Conservation (phyloP, 768 basidiomycete species). For the Suillus tomentosus region DNA sequence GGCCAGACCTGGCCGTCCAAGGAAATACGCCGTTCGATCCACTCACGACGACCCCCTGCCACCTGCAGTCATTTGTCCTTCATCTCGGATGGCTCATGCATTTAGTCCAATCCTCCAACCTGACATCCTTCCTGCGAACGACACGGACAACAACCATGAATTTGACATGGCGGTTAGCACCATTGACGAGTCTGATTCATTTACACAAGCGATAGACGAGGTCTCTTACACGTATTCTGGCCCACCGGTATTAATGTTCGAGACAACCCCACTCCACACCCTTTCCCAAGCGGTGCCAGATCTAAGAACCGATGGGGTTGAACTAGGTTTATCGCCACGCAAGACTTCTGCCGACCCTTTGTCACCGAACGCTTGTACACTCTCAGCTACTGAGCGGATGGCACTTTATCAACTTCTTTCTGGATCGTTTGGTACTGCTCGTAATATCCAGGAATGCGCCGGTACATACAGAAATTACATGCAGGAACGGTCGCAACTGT, state of each 20-base stretch:
- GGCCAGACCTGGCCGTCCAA: slow-evolving; percentile 33
- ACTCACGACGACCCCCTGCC: slow-evolving; percentile 9
- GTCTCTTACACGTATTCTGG: slow-evolving; percentile 30
- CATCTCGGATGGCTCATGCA: slow-evolving; percentile 18
- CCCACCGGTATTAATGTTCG: slow-evolving; percentile 28
- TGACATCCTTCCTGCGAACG: slow-evolving; percentile 4
- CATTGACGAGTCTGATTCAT: slow-evolving; percentile 30
- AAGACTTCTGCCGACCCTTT: slow-evolving; percentile 7
- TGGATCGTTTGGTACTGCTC: slow-evolving; percentile 46
- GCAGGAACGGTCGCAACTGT: slow-evolving; percentile 47
- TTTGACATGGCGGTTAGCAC: slow-evolving; percentile 25
- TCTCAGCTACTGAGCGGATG: slow-evolving; percentile 48
- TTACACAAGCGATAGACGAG: slow-evolving; percentile 31
- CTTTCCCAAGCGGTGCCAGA: slow-evolving; percentile 10
- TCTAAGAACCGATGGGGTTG: neutral
- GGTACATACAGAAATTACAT: slow-evolving; percentile 56
- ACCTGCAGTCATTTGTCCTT: slow-evolving; percentile 12
- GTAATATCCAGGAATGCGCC: slow-evolving; percentile 50
- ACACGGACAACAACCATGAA: slow-evolving; percentile 10
- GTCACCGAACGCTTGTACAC: slow-evolving; percentile 17
- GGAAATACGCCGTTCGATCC: slow-evolving; percentile 18
- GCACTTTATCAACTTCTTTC: slow-evolving; percentile 55
- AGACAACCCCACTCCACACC: slow-evolving; percentile 14
- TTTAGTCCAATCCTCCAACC: slow-evolving; percentile 32
- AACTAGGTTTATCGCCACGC: slow-evolving; percentile 10